Evolutionary conservation across 306 rosid genomes (phyloP).

Genomic region (Spatholobus suberectus): DNA sequence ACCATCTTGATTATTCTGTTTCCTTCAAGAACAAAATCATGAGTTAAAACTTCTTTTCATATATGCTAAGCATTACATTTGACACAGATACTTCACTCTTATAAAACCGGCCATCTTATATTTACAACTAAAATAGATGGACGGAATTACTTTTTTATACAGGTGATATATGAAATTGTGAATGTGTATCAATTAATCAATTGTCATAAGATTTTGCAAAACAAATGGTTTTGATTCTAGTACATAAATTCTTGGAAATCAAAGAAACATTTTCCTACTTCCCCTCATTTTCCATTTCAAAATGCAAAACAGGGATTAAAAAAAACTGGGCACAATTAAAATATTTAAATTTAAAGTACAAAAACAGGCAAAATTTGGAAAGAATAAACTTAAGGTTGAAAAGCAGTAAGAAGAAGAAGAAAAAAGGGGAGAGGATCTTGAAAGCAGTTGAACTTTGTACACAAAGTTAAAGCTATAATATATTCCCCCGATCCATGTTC

Average conservation of each 20-base stretch:
- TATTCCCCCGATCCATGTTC: background rate
- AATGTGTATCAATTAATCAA: background rate
- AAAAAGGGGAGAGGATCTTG: background rate
- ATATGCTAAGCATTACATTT: background rate
- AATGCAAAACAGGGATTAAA: background rate
- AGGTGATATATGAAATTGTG: background rate
- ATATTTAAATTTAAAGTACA: background rate
- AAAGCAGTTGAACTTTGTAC: background rate
- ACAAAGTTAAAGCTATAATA: background rate
- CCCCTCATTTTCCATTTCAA: background rate
- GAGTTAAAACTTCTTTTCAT: background rate
- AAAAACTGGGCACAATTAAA: background rate
- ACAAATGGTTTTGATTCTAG: background rate
- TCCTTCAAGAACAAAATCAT: background rate
- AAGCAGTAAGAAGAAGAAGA: background rate
- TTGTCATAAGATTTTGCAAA: background rate
- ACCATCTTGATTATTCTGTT: constrained; percentile 41
- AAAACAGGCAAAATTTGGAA: background rate
- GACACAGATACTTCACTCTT: background rate
- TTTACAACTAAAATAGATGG: background rate
- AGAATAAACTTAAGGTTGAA: background rate
- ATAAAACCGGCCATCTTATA: background rate
- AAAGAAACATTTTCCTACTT: background rate
- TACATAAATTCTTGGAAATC: background rate
- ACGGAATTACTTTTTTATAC: background rate